phyloP scores from a whole-genome alignment of 2,329 filamentous ascomycete species.

The Cladobotryum mycophilum region DNA sequence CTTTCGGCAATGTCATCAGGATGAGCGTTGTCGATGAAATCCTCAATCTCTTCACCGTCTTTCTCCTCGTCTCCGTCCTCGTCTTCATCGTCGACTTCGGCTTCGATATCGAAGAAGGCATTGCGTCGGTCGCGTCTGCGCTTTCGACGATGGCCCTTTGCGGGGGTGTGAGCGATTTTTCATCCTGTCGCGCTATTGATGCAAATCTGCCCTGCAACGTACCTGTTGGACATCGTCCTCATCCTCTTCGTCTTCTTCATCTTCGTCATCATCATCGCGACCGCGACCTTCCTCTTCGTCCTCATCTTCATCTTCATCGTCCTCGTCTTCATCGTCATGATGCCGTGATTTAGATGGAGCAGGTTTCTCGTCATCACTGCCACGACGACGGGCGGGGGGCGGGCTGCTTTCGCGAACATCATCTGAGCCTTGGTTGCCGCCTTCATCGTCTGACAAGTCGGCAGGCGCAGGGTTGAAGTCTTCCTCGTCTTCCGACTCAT shows the following conservation, averaged over 20 bases:
- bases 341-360: slow-evolving; percentile 10
- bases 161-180: slow-evolving; percentile 20
- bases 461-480: slow-evolving; percentile 82
- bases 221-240: slow-evolving; percentile 64
- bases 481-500: slow-evolving; percentile 70
- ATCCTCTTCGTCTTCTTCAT: slow-evolving; percentile 37
- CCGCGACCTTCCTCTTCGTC: slow-evolving; percentile 35
- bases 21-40: slow-evolving; percentile 83
- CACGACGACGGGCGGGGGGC: slow-evolving; percentile 13
- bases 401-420: slow-evolving; percentile 33
- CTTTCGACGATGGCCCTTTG: slow-evolving; percentile 66
- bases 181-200: background rate
- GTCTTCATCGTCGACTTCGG: slow-evolving; percentile 94
- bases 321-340: slow-evolving; percentile 28
- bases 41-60: slow-evolving; percentile 74
- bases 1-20: slow-evolving; percentile 81
- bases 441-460: slow-evolving; percentile 61
- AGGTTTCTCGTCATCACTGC: slow-evolving; percentile 26
- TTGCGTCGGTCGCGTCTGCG: slow-evolving; percentile 70
- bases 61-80: slow-evolving; percentile 85
- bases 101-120: slow-evolving; percentile 94
- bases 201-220: background rate
- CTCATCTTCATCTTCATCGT: slow-evolving; percentile 32
- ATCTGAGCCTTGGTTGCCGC: slow-evolving; percentile 25
- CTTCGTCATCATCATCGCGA: slow-evolving; percentile 56